Base-by-base conservation (phyloP, 805 yeast genomes). In the Ascoidea tarda region DNA sequence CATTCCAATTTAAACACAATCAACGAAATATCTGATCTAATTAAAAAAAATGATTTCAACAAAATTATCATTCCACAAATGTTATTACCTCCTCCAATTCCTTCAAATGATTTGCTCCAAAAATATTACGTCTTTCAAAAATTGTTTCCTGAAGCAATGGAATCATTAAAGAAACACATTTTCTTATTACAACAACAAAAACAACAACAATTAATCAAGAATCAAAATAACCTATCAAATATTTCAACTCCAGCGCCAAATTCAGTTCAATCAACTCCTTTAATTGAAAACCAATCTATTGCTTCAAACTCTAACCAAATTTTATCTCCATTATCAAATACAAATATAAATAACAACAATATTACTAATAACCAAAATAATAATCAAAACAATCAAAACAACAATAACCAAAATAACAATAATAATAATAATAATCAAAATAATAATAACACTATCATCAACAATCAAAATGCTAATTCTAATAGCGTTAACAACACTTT, bases 81-180 rank as follows among this genome's bases (percentile, higher is more conserved):
- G 46, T 69, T 77, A 54, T 66, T 76, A 1, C 74, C 84, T 5
- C 82, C 82, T 6, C 71, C 71, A 3, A 81, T 76, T 48, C 68
- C 77, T 66, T 80, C 81, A 0, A 38, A 38, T 38, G 82, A 77
- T 57, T 65, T 78, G 47, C 65, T 66, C 50, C 73, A 69, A 46
- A 68, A 73, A 46, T 78, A 78, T 60, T 66, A 67, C n/a, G 66
- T 69, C 50, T 63, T 74, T 32, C 76, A 73, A 58, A 73, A 72
- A 51, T 59, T 78, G 45, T 78, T 77, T 55, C 81, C 81, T 0
- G 82, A 78, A 54, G 79, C 79, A 1, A 61, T 72, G n/a, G 74
- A 69, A 52, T 67, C 64, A 49, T 60, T 72, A 51, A 72, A 67
- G 55, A 58, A 62, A 62, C 44, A 38, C 14, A 14, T 14, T 38